phyloP scores from a whole-genome alignment of 352 stramenopile genomes.

The Globisporangium megalacanthum region DNA sequence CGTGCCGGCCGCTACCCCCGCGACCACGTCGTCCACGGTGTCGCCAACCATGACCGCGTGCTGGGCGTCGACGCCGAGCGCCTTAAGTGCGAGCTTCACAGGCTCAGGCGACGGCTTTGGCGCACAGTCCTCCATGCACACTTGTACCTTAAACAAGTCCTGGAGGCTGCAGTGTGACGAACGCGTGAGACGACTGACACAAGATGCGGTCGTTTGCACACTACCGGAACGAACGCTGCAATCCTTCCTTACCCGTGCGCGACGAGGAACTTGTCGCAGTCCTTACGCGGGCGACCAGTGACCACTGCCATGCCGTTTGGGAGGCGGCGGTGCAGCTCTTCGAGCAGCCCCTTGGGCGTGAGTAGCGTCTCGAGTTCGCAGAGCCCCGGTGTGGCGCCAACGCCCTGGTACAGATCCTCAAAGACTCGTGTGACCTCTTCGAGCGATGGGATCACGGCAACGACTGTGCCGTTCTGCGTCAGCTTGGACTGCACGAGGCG shows the following conservation, averaged over 20 bases:
- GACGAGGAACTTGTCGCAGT: slow-evolving; percentile 93
- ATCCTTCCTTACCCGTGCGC: slow-evolving; percentile 43
- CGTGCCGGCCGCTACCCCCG: slow-evolving; percentile 68
- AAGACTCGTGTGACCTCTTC: slow-evolving; percentile 92
- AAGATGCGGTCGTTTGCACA: neutral
- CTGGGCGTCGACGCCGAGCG: slow-evolving; percentile 65
- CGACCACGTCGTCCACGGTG: slow-evolving; percentile 94
- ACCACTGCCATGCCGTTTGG: slow-evolving; percentile 89
- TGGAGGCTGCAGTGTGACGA: slow-evolving; percentile 34
- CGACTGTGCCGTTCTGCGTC: neutral
- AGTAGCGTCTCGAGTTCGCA: slow-evolving; percentile 92
- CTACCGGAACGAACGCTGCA: neutral
- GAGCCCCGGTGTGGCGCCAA: slow-evolving; percentile 52
- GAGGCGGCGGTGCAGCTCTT: slow-evolving; percentile 75
- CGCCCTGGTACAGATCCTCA: slow-evolving; percentile 94
- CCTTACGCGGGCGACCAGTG: slow-evolving; percentile 89
- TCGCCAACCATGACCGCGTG: slow-evolving; percentile 93
- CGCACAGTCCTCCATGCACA: slow-evolving; percentile 96
- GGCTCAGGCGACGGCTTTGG: slow-evolving; percentile 93
- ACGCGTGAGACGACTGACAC: neutral
- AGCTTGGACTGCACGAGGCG: slow-evolving; percentile 69
- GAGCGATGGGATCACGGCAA: slow-evolving; percentile 40
- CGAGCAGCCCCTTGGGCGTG: slow-evolving; percentile 75
- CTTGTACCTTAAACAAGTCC: slow-evolving; percentile 84
- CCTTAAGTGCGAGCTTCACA: slow-evolving; percentile 78